Evolutionary conservation across 2,329 filamentous ascomycete genomes (phyloP).

Genomic region (Diaporthe vexans): DNA sequence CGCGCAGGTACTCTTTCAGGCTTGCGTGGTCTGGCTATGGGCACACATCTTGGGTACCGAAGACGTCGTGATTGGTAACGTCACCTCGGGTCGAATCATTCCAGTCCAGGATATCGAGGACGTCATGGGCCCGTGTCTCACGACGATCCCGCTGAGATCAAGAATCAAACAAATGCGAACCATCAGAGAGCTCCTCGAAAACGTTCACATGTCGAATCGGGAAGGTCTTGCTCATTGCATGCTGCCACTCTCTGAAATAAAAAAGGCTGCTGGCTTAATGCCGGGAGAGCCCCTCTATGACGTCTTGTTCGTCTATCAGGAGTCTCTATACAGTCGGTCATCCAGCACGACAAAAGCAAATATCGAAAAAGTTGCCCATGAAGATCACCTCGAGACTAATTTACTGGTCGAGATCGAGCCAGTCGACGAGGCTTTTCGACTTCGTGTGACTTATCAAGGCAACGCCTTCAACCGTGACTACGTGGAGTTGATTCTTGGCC

Average conservation of each 20-base stretch:
- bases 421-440: constrained; percentile 53
- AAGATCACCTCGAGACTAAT: constrained; percentile 82
- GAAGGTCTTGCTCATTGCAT: constrained; percentile 74
- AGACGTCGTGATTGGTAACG: constrained; percentile 82
- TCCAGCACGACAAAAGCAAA: constrained; percentile 38
- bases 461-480: constrained; percentile 67
- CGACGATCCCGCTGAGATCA: constrained; percentile 80
- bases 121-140: constrained; percentile 84
- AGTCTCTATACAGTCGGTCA: constrained; percentile 67
- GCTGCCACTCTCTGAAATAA: constrained; percentile 78
- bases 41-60: constrained; percentile 71
- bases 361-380: constrained; percentile 70
- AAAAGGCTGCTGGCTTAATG: constrained; percentile 68
- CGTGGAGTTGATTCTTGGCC: constrained; percentile 68
- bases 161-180: constrained; percentile 66
- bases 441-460: constrained; percentile 64
- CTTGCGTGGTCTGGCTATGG: constrained; percentile 77
- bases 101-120: constrained; percentile 78
- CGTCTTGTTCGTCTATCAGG: constrained; percentile 86
- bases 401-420: constrained; percentile 85
- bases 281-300: constrained; percentile 78
- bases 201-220: constrained; percentile 76
- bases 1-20: constrained; percentile 82
- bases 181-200: constrained; percentile 72
- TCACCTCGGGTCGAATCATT: constrained; percentile 86